phyloP scores from a whole-genome alignment of 208 protist genomes.

The Balamuthia mandrillaris region DNA sequence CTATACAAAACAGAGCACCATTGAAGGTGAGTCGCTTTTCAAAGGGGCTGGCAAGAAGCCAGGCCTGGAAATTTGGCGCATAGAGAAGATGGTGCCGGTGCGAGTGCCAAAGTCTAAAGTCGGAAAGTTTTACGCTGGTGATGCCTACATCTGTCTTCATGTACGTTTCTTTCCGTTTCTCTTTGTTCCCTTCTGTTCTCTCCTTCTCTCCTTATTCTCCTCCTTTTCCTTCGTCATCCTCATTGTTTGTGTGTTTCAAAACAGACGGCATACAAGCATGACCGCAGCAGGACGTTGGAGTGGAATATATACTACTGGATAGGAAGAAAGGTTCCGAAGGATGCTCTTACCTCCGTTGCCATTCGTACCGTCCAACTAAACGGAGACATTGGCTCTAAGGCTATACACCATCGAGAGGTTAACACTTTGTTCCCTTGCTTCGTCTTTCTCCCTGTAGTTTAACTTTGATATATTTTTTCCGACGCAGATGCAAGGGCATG shows the following conservation, averaged over 20 bases:
- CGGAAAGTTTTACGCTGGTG: slow-evolving; percentile 73
- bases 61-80: slow-evolving; percentile 75
- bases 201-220: not conserved
- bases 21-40: no score
- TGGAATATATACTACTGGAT: slow-evolving; percentile 29
- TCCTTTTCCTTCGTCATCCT: not conserved
- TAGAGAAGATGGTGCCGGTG: slow-evolving; percentile 75
- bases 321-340: slow-evolving; percentile 7
- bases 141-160: slow-evolving; percentile 73
- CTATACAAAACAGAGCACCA: no score
- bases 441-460: no score
- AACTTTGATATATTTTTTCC: not conserved
- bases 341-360: not conserved
- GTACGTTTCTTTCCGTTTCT: slow-evolving; percentile 24
- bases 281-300: not conserved
- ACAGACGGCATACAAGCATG: not conserved
- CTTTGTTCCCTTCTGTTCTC: not conserved
- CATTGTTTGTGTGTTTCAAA: not conserved
- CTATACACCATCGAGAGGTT: slow-evolving; percentile 71
- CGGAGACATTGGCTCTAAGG: slow-evolving; percentile 64
- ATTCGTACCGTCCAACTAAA: slow-evolving; percentile 76
- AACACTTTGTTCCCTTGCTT: not conserved
- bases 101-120: slow-evolving; percentile 43
- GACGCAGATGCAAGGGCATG: slow-evolving; percentile 50
- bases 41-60: no score